Base-by-base conservation (phyloP, 1,139 yeast genomes). In the Yamadazyma songkhlaensis region DNA sequence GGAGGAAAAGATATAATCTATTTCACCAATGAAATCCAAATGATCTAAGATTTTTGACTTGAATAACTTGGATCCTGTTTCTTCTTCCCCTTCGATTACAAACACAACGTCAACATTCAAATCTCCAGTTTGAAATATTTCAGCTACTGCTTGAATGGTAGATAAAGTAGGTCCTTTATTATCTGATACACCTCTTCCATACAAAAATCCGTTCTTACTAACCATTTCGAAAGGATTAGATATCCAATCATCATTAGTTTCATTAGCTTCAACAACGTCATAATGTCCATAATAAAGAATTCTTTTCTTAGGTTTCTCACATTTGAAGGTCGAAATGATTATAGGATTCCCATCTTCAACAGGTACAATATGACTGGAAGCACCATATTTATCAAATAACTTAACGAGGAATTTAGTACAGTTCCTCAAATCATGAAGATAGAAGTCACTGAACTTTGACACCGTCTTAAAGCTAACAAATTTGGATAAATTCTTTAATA, bases 121-220 rank as follows among this genome's bases (percentile, higher is more conserved):
- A 36, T 75, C 63, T 0, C 72, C 64, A 8, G 66, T 62, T 30
- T 75, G 75, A 39, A 67, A 66, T 7, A 88, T 62, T 40, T 85
- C 89, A 0, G 95, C 92, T 9, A 85, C 95, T 0, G 96, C 88
- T 60, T 81, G 89, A 4, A 90, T 75, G 0, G 97, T 84, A 0
- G 97, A 95, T n/a, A 89, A 62, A 3, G 85, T 67, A 0, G 98
- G 98, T 0, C 97, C 98, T 57, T 92, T 92, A 58, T 92, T 92
- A 55, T 92, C 98, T 29, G 95, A 80, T 1, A 84, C 95, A 37
- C 98, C 98, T 52, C 98, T 75, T 2, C 94, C 97, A 51, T 86
- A 85, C 44, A 92, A 59, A 53, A 83, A 89, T 0, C 97, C 98
- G 56, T 92, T 84, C 43, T 74, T 72, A 3, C 95, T 85, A 0